These are phyloP conservation scores for Globisporangium rhizosaccharum DNA, from an alignment of 352 stramenopile species.

Conservation along the genomic window DNA sequence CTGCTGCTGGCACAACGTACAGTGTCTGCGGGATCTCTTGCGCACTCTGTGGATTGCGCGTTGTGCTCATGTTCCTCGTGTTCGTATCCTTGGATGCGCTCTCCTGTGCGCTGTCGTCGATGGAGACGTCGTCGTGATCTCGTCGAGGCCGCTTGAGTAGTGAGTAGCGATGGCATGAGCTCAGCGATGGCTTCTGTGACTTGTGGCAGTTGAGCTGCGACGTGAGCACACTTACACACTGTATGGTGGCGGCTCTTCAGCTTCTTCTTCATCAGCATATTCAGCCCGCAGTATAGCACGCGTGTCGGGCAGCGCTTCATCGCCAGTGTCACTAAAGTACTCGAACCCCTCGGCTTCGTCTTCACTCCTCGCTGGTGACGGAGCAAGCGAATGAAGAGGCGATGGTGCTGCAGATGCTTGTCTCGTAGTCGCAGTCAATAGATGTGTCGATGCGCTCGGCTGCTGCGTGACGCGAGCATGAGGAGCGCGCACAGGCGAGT, in stretches of 20 bases:
- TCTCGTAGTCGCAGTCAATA: background rate
- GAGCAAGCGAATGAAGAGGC: background rate
- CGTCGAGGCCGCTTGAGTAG: background rate
- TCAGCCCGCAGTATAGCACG: too few relatives aligned
- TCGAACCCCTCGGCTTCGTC: slow-evolving; percentile 1
- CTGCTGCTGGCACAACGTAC: slow-evolving; percentile 4
- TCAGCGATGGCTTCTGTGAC: background rate
- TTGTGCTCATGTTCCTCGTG: background rate
- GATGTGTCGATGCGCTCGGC: too few relatives aligned
- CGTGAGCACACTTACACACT: background rate
- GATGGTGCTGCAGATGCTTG: background rate
- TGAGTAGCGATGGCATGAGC: background rate
- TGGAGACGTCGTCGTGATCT: background rate
- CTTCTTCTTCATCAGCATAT: too few relatives aligned
- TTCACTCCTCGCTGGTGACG: background rate
- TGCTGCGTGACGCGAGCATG: too few relatives aligned
- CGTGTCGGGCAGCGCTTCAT: background rate
- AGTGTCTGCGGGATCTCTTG: slow-evolving; percentile 11
- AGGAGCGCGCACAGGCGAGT: too few relatives aligned
- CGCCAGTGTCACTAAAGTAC: slow-evolving; percentile 3
- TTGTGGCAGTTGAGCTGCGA: background rate
- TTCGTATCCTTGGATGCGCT: background rate
- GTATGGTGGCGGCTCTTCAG: background rate
- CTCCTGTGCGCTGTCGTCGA: background rate
- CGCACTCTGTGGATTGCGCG: slow-evolving; percentile 3